Conservation (phyloP, 2,329 filamentous ascomycete species). For the Ascocoryne sarcoides region DNA sequence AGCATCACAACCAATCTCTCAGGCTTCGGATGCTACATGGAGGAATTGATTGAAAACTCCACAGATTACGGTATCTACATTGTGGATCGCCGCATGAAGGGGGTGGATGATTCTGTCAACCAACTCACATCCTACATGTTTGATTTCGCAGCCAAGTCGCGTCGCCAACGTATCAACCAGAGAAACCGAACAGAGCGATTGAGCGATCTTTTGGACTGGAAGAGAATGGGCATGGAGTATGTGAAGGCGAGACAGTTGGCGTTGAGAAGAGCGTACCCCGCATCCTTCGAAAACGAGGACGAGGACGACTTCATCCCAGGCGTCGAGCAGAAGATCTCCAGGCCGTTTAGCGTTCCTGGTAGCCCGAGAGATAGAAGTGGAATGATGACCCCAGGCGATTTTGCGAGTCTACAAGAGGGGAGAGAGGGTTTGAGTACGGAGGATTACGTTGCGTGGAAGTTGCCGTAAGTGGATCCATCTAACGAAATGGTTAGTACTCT, state of each 20-base stretch:
- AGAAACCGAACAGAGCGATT: slow-evolving; percentile 92
- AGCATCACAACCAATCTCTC: slow-evolving; percentile 98
- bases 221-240: slow-evolving; percentile 98
- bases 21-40: slow-evolving; percentile 98
- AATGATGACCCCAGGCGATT: slow-evolving; percentile 99
- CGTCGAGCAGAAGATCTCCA: slow-evolving; percentile 88
- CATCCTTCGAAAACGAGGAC: slow-evolving; percentile 70
- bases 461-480: slow-evolving; percentile 64
- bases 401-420: slow-evolving; percentile 91
- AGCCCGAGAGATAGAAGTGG: slow-evolving; percentile 84
- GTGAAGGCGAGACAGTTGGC: slow-evolving; percentile 94
- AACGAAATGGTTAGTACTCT: background rate
- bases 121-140: slow-evolving; percentile 89
- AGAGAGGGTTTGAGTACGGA: slow-evolving; percentile 89
- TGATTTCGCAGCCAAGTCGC: slow-evolving; percentile 87
- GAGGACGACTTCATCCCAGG: slow-evolving; percentile 88
- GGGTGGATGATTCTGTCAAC: slow-evolving; percentile 94
- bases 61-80: slow-evolving; percentile 99
- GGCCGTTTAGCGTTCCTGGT: slow-evolving; percentile 88
- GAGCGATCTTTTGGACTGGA: slow-evolving; percentile 95
- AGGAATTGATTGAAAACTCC: slow-evolving; percentile 96
- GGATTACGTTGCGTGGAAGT: slow-evolving; percentile 96
- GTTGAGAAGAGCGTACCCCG: slow-evolving; percentile 81
- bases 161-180: slow-evolving; percentile 96
- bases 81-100: slow-evolving; percentile 89